Conservation (phyloP, 176 grass and related monocot genomes). For the Elaeis guineensis region DNA sequence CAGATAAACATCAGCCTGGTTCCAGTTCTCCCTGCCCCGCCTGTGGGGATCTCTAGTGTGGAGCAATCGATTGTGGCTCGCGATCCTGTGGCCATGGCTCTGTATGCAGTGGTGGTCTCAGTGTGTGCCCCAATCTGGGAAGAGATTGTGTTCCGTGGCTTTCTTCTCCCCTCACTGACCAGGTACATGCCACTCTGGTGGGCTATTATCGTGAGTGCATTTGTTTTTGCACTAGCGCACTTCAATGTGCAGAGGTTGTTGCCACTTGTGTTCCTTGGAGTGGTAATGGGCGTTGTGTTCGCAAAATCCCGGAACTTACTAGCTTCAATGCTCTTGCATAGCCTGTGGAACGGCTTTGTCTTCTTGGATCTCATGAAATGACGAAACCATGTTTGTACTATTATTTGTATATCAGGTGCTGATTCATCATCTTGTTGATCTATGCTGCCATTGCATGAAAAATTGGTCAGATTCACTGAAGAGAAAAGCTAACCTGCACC, state of each 20-base stretch:
- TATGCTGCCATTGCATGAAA: too few species aligned
- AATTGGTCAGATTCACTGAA: too few species aligned
- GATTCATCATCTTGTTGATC: too few species aligned
- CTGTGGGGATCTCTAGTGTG: constrained; percentile 54
- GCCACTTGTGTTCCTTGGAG: constrained; percentile 79
- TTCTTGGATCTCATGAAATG: constrained; percentile 96
- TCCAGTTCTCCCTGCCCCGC: constrained; percentile 41
- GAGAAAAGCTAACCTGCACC: too few species aligned
- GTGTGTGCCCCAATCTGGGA: constrained; percentile 93
- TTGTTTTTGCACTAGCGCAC: constrained; percentile 75
- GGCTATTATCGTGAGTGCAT: constrained; percentile 67
- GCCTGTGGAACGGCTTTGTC: constrained; percentile 93
- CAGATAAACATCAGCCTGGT: constrained; percentile 77
- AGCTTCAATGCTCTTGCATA: constrained; percentile 79
- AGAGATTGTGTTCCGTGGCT: constrained; percentile 91
- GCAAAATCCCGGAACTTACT: constrained; percentile 68
- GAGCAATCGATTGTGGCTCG: constrained; percentile 87
- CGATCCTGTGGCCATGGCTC: constrained; percentile 73
- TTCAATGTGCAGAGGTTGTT: constrained; percentile 88
- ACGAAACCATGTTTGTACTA: constrained; percentile 4
- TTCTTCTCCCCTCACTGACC: constrained; percentile 90
- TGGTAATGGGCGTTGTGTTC: constrained; percentile 87
- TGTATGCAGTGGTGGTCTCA: constrained; percentile 81
- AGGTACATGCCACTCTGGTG: constrained; percentile 74
- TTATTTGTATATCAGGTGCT: too few species aligned